Base-by-base conservation (phyloP, 495 filamentous ascomycete genomes). In the Penicillium nucicola region DNA sequence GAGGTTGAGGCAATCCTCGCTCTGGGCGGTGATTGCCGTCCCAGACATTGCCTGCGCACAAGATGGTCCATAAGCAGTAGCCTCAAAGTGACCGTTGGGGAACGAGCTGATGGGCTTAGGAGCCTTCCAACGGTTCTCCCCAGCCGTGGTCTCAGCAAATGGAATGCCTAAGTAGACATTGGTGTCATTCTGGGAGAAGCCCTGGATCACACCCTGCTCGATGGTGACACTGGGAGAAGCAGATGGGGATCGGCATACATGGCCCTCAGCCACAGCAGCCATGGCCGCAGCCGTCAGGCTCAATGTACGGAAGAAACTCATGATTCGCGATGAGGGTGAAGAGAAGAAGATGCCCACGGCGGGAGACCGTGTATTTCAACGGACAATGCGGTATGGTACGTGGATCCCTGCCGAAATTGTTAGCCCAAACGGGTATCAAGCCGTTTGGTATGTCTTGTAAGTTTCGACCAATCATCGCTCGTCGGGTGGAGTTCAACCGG, bases 1-100 rank as follows among this genome's bases (percentile, higher is more conserved):
- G 22, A 67, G 48, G 48, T 50, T 61, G 36, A 67, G 48, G 25
- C 64, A 67, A 23, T 64, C 61, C 43, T 67, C 64, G 36, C 61
- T 58, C 35, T 56, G 55, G 13, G 43, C 46, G 11, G 53, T 55
- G 44, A 57, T 59, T 15, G 53, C 45, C 14, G 43, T 58, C 47
- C 59, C 57, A 7, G 61, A 61, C 48, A 57, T 62, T 12, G 43
- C 46, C 53, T 67, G 60, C n/a, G 58, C 61, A 48, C 64, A 67
- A 1, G 54, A 48, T 15, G 64, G 53, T 6, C 58, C 58, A 18
- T 52, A 64, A 15, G 52, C 13, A 18, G 55, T 56, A 3, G 62
- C 62, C 45, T 66, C 44, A 34, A 57, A 42, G 14, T 19, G 38
- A n/a, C 54, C 57, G 0, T 47, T 45, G 23, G 39, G 37, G 23